A percentile compares a stretch with the other conserved stretches of the same genome.
Conservation (phyloP, 192 early-diverging fungal species). For the Jimgerdemannia lactiflua region DNA sequence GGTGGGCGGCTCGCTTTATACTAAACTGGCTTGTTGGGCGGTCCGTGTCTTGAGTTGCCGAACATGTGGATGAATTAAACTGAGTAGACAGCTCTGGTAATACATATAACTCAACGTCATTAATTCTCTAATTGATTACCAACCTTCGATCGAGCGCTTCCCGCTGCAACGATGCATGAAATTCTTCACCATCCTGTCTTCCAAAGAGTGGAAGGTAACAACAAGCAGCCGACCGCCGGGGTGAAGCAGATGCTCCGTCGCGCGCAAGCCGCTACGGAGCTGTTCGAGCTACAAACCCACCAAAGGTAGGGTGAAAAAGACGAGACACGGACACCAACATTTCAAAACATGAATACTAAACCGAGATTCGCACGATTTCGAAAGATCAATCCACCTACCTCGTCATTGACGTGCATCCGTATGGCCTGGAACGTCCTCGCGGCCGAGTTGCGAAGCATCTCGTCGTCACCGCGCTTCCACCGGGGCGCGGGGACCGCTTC, state of each 20-base stretch:
- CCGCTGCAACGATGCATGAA: slow-evolving; percentile 42
- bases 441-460: slow-evolving; percentile 51
- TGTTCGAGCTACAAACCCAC: slow-evolving; percentile 36
- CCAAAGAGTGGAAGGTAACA: slow-evolving; percentile 74
- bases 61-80: background rate
- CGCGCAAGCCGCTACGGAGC: slow-evolving; percentile 46
- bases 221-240: slow-evolving; percentile 54
- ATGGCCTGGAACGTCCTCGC: slow-evolving; percentile 57
- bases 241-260: slow-evolving; percentile 47
- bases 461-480: slow-evolving; percentile 30
- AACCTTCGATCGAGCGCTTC: slow-evolving; percentile 18
- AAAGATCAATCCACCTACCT: slow-evolving; percentile 23
- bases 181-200: slow-evolving; percentile 70
- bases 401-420: slow-evolving; percentile 72
- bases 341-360: no score
- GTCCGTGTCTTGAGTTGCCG: slow-evolving; percentile 4
- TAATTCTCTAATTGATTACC: background rate
- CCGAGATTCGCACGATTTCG: no score
- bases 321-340: no score
- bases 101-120: background rate
- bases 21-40: slow-evolving; percentile 23
- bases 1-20: slow-evolving; percentile 24
- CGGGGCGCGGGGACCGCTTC: slow-evolving; percentile 43
- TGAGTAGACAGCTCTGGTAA: background rate
- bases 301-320: slow-evolving; percentile 1